Conservation (phyloP, 1,284 basidiomycete genomes). For the Tremellales sp. region DNA sequence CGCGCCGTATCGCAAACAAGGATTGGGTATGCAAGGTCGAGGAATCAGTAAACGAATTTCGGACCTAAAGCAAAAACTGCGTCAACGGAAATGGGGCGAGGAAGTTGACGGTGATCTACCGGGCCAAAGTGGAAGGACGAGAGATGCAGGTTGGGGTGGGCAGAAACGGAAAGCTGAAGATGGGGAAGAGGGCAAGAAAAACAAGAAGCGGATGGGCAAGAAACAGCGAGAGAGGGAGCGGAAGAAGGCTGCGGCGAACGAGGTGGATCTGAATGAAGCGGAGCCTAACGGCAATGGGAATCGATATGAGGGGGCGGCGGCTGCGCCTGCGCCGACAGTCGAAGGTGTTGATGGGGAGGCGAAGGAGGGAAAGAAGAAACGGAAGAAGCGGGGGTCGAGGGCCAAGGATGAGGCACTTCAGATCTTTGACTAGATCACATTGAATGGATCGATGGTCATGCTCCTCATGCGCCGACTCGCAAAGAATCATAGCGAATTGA, state of each 20-base stretch:
- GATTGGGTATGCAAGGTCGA: constrained; percentile 52
- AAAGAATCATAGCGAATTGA: no score
- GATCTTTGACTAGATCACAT: background rate
- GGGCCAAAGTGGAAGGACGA: background rate
- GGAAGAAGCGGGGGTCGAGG: constrained; percentile 14
- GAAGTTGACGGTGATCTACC: constrained; percentile 24
- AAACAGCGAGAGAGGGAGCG: constrained; percentile 11
- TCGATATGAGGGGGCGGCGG: background rate
- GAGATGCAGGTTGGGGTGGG: constrained; percentile 10
- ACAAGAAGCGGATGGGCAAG: constrained; percentile 11
- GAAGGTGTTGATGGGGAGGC: constrained; percentile 1
- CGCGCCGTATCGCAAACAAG: constrained; percentile 73
- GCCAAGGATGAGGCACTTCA: background rate
- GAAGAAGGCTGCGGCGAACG: background rate
- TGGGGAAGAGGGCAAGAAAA: background rate
- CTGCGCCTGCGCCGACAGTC: background rate
- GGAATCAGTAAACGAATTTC: constrained; percentile 68
- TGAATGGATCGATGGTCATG: no score
- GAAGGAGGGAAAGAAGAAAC: constrained; percentile 10
- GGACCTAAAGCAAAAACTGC: constrained; percentile 65
- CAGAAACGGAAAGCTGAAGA: background rate
- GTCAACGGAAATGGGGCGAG: constrained; percentile 51
- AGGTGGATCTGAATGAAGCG: background rate
- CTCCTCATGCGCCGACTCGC: no score
- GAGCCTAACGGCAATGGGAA: background rate